These are phyloP conservation scores for Pezicula rhizophila DNA, from an alignment of 2,329 filamentous ascomycete species.

Conservation along the genomic window DNA sequence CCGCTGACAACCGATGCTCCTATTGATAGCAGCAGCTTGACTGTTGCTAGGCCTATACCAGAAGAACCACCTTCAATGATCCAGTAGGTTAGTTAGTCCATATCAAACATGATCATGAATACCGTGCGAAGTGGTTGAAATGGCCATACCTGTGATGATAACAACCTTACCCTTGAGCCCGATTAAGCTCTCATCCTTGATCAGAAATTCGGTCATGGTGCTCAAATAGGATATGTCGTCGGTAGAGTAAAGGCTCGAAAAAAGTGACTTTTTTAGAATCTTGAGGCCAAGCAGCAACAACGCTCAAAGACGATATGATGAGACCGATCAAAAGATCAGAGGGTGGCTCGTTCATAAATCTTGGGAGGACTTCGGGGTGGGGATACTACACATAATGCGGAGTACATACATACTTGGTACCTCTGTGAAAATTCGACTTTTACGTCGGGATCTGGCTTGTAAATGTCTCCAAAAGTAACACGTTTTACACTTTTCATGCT, in stretches of 20 bases:
- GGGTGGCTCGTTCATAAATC: conserved; percentile 2
- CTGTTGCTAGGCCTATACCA: conserved; percentile 54
- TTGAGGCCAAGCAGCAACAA: conserved; percentile 4
- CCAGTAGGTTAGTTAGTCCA: conserved; percentile 5
- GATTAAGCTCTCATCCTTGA: conserved; percentile 37
- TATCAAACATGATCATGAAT: conserved; percentile 3
- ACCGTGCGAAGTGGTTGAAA: not conserved
- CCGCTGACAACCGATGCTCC: conserved; percentile 50
- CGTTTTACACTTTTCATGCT: no score
- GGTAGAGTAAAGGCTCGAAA: conserved; percentile 1
- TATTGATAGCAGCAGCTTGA: conserved; percentile 41
- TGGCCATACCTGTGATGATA: conserved; percentile 42
- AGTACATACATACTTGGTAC: no score
- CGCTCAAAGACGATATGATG: conserved; percentile 1
- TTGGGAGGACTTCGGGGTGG: no score
- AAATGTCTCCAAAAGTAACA: no score
- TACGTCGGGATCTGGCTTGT: no score
- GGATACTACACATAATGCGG: no score
- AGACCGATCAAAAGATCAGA: not conserved
- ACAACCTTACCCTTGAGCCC: conserved; percentile 43
- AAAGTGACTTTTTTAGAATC: conserved; percentile 5
- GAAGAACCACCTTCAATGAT: conserved; percentile 44
- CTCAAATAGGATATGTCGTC: conserved; percentile 3
- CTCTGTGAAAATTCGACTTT: no score
- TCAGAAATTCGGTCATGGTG: conserved; percentile 39